Conservation (phyloP, 2,329 filamentous ascomycete species). For the Dactylellina parvicollis region DNA sequence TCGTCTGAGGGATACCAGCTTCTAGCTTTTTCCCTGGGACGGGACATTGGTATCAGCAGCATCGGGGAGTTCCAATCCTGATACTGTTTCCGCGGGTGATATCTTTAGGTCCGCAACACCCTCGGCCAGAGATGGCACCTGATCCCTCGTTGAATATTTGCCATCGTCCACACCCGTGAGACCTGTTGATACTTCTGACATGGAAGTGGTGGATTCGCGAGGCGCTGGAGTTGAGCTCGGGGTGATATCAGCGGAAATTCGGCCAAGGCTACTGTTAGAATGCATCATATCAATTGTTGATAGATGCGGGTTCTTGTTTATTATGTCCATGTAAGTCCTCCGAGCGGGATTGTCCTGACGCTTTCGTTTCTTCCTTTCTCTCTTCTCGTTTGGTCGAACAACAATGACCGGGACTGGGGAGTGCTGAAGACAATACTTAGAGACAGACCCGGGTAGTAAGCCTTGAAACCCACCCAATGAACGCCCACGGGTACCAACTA, state of each 20-base stretch:
- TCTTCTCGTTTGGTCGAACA: constrained; percentile 85
- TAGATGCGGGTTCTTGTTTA: constrained; percentile 67
- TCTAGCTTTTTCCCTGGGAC: constrained; percentile 22
- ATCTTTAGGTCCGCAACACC: constrained; percentile 31
- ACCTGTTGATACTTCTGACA: constrained; percentile 27
- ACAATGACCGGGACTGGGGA: constrained; percentile 93
- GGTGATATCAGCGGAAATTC: constrained; percentile 38
- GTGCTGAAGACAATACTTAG: constrained; percentile 93
- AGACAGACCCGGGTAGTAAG: constrained; percentile 85
- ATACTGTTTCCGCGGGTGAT: background rate
- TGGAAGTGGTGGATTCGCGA: constrained; percentile 43
- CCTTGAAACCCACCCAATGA: constrained; percentile 87
- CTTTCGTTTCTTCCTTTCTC: constrained; percentile 89
- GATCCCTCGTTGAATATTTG: constrained; percentile 24
- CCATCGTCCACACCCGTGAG: constrained; percentile 15
- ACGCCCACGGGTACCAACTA: constrained; percentile 87
- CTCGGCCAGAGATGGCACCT: constrained; percentile 22
- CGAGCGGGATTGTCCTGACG: constrained; percentile 78
- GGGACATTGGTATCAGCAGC: background rate
- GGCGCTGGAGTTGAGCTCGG: constrained; percentile 46
- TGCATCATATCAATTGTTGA: constrained; percentile 54
- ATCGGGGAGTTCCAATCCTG: background rate
- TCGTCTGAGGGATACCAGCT: background rate
- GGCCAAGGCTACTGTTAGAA: constrained; percentile 41
- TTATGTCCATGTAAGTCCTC: constrained; percentile 79